Evolutionary conservation across 441 rosid species (phyloP), one percentile per base, ranked within the genome.

Genomic region (Syzygium syzygioides): DNA sequence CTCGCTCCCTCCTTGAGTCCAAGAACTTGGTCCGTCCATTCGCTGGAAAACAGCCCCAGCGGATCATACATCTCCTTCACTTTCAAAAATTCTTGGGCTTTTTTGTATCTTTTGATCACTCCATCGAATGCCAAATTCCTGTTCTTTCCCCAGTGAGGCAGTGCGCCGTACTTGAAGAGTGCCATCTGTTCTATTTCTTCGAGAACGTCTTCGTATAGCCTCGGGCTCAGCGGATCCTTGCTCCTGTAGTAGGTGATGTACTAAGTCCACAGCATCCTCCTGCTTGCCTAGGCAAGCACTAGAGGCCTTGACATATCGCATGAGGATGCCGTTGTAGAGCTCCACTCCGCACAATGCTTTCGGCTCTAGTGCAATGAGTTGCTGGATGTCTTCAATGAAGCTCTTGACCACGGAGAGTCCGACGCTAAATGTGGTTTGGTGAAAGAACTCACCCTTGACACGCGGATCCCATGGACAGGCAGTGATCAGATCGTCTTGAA

Each of bases 61-160:
- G 95, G 95, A 91, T 96, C 99, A 71, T 90, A 96, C 55, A 3
- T 54, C 6, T 92, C 79, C 76, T 93, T 96, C 3, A 95, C 91
- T 88, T 88, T 92, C 90, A 95, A 66, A 88, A 95, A 96, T 5
- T 93, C 86, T 0, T 37, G 30, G 1, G 93, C 94, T 1, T 93
- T 93, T n/a, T 87, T 92, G 20, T 95, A 97, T 85, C 93, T 97
- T 45, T 86, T 88, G 13, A 95, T 79, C 9, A 87, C 95, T 14
- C 95, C 95, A 62, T 87, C 91, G 83, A 96, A 96, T 5, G 92
- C 98, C 15, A 94, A 9, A 87, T 96, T 96, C 79, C 98, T 76
- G 5, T 97, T 97, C 90, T 97, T 97, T 50, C 97, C 98, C 98
- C 97, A 97, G 7, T 97, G 98, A 0, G 99, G 98, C 87, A 93